Conservation (phyloP, 345 rosid species). For the Eucalyptus cladocalyx region DNA sequence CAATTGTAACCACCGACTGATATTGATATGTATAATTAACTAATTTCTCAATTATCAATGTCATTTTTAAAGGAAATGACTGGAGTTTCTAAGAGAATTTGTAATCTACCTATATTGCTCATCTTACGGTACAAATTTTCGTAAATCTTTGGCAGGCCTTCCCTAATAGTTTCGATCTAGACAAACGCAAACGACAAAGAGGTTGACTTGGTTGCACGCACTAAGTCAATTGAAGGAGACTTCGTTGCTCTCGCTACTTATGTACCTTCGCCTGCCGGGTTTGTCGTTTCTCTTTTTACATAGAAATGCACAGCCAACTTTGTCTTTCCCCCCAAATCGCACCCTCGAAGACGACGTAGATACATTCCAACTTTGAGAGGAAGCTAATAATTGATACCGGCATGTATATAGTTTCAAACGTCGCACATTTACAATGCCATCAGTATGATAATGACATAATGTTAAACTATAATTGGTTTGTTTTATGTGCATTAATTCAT, state of each 20-base stretch:
- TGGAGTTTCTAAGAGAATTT: background rate
- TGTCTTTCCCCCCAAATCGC: background rate
- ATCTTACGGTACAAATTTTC: background rate
- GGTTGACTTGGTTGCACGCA: background rate
- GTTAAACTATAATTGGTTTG: background rate
- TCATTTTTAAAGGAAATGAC: background rate
- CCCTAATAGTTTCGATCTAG: background rate
- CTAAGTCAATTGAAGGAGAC: background rate
- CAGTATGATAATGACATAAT: background rate
- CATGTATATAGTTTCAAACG: background rate
- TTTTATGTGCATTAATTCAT: background rate
- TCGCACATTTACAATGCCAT: background rate
- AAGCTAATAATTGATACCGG: background rate
- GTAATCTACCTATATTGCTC: background rate
- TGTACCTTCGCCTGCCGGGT: background rate
- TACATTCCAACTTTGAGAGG: background rate
- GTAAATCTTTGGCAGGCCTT: background rate
- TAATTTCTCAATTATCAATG: background rate
- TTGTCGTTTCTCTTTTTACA: background rate
- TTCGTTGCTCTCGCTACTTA: background rate
- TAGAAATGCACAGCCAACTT: background rate
- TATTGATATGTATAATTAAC: background rate
- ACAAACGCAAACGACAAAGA: background rate
- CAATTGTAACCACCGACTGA: fast-evolving
- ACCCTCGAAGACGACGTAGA: background rate